Evolutionary conservation across 1,284 basidiomycete genomes (phyloP).

Genomic region (Ganoderma boninense): DNA sequence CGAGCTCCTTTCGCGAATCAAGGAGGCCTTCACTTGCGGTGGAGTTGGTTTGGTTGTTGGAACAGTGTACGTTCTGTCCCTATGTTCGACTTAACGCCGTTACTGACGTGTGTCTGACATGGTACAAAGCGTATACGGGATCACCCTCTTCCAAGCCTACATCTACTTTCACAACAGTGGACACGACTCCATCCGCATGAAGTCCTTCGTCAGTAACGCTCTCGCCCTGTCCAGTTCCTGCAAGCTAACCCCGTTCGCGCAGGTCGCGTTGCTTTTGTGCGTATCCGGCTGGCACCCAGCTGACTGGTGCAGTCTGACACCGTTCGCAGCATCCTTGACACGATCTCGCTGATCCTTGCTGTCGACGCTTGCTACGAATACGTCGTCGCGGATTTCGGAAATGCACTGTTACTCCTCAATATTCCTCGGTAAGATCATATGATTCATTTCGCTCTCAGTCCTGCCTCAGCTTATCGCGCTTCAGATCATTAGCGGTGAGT

Average conservation of each 20-base stretch:
- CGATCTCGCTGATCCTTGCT: neutral
- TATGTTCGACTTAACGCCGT: neutral
- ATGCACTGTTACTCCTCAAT: neutral
- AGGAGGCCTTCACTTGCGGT: neutral
- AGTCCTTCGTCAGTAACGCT: neutral
- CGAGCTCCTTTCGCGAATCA: neutral
- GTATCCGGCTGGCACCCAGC: neutral
- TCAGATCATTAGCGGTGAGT: neutral
- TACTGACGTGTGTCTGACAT: neutral
- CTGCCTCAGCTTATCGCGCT: neutral
- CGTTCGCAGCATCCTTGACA: neutral
- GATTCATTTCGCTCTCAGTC: neutral
- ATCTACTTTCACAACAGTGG: conserved; percentile 1
- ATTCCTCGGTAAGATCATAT: neutral
- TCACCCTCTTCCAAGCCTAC: neutral
- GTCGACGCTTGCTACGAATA: neutral
- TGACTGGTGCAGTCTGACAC: neutral
- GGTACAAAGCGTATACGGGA: neutral
- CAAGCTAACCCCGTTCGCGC: neutral
- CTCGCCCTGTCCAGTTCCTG: neutral
- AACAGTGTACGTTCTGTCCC: neutral
- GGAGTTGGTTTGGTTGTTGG: neutral
- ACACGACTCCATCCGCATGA: neutral
- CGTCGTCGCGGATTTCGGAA: neutral
- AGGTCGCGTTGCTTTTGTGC: neutral